Evolutionary conservation across 768 basidiomycete genomes (phyloP).

Genomic region (Rhizopogon vulgaris): DNA sequence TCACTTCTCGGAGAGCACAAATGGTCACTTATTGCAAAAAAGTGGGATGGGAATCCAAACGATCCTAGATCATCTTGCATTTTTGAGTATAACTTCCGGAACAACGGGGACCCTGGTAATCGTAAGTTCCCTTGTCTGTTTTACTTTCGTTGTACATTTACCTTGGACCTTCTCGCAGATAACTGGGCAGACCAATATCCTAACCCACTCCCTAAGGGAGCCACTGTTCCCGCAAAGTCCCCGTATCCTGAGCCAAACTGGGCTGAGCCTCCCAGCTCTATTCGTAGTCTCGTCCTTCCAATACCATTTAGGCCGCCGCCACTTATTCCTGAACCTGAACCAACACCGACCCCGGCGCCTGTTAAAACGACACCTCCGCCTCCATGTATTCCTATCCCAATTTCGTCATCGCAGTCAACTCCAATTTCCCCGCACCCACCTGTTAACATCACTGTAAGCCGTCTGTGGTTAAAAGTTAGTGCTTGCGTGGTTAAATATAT

Average conservation of each 20-base stretch:
- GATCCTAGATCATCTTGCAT: conserved; percentile 14
- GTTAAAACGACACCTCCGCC: neutral
- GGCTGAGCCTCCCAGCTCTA: conserved; percentile 12
- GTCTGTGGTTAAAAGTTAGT: neutral
- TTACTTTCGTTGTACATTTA: neutral
- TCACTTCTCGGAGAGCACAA: conserved; percentile 24
- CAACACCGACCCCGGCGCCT: neutral
- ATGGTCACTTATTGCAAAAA: conserved; percentile 12
- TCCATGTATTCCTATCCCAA: neutral
- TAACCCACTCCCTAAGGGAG: neutral
- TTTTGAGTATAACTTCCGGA: conserved; percentile 25
- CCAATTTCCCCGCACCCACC: neutral
- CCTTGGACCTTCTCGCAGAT: conserved; percentile 10
- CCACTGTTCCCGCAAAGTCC: conserved; percentile 11
- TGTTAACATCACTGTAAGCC: neutral
- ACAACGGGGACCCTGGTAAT: conserved; percentile 24
- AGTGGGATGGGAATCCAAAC: conserved; percentile 8
- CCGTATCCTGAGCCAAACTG: conserved; percentile 24
- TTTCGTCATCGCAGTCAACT: no score
- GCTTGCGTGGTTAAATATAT: neutral
- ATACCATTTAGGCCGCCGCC: conserved; percentile 9
- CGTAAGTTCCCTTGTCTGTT: conserved; percentile 14
- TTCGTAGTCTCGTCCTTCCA: conserved; percentile 15
- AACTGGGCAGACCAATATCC: conserved; percentile 23
- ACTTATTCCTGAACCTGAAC: neutral